Evolutionary conservation across 2,329 filamentous ascomycete species (phyloP).

Genomic region (Coniochaeta prunicola): DNA sequence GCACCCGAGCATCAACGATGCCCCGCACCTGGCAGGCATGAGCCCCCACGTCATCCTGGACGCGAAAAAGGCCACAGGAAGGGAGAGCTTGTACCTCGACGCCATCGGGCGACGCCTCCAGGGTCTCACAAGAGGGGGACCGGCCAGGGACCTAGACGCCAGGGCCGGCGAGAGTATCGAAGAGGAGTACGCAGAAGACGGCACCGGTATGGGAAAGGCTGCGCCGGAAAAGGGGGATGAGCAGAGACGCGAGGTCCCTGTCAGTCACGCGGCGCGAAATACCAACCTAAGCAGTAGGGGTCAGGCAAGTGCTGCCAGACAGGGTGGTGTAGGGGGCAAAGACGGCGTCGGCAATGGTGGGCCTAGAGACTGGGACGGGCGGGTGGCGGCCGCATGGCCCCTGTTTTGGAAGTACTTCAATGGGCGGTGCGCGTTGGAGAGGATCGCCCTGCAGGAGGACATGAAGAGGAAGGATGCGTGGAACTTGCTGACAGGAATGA

Average conservation of each 20-base stretch:
- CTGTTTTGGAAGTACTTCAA: conserved; percentile 81
- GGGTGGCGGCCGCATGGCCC: conserved; percentile 62
- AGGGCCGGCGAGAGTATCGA: neutral
- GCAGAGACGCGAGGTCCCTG: neutral
- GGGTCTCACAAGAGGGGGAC: conserved; percentile 6
- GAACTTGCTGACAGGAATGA: conserved; percentile 55
- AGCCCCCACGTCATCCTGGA: conserved; percentile 65
- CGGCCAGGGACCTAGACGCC: neutral
- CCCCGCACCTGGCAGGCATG: conserved; percentile 49
- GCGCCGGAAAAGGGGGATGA: neutral
- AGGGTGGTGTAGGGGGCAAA: neutral
- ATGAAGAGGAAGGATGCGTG: conserved; percentile 80
- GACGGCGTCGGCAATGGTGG: neutral
- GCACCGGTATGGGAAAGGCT: neutral
- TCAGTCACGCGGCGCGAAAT: neutral
- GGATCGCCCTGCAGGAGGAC: conserved; percentile 76
- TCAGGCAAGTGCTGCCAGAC: neutral
- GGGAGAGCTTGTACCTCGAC: conserved; percentile 67
- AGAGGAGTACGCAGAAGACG: conserved; percentile 8
- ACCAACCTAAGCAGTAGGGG: neutral
- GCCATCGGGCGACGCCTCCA: conserved; percentile 47
- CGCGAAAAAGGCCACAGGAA: conserved; percentile 69
- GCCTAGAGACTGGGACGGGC: conserved; percentile 33
- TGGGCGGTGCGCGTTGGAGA: conserved; percentile 75
- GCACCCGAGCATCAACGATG: conserved; percentile 49